Conservation (phyloP, 192 early-diverging fungal species). For the Lobosporangium transversale region DNA sequence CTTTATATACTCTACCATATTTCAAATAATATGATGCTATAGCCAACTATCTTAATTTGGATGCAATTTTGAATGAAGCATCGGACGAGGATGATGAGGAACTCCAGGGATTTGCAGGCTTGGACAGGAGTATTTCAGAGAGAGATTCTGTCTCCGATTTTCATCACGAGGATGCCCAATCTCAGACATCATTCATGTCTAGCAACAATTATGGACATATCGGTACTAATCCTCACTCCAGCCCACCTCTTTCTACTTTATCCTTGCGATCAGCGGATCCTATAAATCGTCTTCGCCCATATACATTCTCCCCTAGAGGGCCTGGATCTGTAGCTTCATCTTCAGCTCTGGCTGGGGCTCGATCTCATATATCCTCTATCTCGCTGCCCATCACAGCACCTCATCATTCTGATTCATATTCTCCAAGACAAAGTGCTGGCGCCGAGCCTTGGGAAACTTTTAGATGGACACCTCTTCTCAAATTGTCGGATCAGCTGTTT, state of each 20-base stretch:
- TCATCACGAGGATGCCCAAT: slow-evolving; percentile 55
- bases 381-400: slow-evolving; percentile 38
- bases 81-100: slow-evolving; percentile 59
- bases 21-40: too few species aligned
- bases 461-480: slow-evolving; percentile 63
- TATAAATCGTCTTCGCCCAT: slow-evolving; percentile 43
- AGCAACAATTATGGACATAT: slow-evolving; percentile 28
- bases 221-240: slow-evolving; percentile 11
- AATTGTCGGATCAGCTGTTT: slow-evolving; percentile 66
- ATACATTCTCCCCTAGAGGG: slow-evolving; percentile 17
- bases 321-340: slow-evolving; percentile 50
- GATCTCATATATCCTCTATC: slow-evolving; percentile 47
- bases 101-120: slow-evolving; percentile 44
- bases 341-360: slow-evolving; percentile 44
- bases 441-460: slow-evolving; percentile 67
- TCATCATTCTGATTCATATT: slow-evolving; percentile 36
- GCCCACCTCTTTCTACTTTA: slow-evolving; percentile 40
- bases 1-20: too few species aligned
- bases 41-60: slow-evolving; percentile 66
- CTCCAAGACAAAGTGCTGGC: slow-evolving; percentile 40
- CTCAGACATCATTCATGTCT: slow-evolving; percentile 37
- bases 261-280: slow-evolving; percentile 51
- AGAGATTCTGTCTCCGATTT: slow-evolving; percentile 55
- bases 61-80: slow-evolving; percentile 68
- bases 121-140: slow-evolving; percentile 53